A percentile compares a stretch with the other conserved stretches of the same genome.
phyloP scores from a whole-genome alignment of 768 basidiomycete species.

The Termitomyces sp. region DNA sequence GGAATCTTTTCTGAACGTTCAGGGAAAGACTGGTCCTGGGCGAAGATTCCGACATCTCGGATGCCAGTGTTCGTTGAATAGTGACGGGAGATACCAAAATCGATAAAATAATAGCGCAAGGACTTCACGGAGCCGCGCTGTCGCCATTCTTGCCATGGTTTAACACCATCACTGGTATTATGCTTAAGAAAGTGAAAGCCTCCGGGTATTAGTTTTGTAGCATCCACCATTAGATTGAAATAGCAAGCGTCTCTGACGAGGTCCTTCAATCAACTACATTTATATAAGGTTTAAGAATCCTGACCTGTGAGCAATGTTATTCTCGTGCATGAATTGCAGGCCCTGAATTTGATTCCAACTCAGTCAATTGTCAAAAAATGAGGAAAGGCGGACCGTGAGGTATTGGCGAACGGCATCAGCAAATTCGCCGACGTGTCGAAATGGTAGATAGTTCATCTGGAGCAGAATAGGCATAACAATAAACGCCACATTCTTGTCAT shows the following conservation, averaged over 20 bases:
- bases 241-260: too few relatives aligned
- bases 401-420: conserved; percentile 7
- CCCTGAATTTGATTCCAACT: conserved; percentile 13
- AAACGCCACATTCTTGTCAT: conserved; percentile 5
- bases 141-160: conserved; percentile 14
- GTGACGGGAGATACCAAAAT: conserved; percentile 26
- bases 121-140: conserved; percentile 28
- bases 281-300: not conserved
- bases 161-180: conserved; percentile 16
- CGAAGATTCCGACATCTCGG: conserved; percentile 21
- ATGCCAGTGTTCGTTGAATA: conserved; percentile 17
- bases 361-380: not conserved
- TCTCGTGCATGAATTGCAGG: conserved; percentile 21
- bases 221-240: conserved; percentile 37
- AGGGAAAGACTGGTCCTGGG: conserved; percentile 42
- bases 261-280: not conserved
- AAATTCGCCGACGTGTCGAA: conserved; percentile 12
- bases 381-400: conserved; percentile 1
- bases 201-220: conserved; percentile 12
- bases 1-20: conserved; percentile 23
- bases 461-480: too few relatives aligned
- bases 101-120: conserved; percentile 22
- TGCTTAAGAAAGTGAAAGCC: conserved; percentile 22
- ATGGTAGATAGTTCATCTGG: not conserved
- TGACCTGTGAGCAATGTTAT: conserved; percentile 23